phyloP scores from a whole-genome alignment of 805 yeast species.

The Lachancea sp. region DNA sequence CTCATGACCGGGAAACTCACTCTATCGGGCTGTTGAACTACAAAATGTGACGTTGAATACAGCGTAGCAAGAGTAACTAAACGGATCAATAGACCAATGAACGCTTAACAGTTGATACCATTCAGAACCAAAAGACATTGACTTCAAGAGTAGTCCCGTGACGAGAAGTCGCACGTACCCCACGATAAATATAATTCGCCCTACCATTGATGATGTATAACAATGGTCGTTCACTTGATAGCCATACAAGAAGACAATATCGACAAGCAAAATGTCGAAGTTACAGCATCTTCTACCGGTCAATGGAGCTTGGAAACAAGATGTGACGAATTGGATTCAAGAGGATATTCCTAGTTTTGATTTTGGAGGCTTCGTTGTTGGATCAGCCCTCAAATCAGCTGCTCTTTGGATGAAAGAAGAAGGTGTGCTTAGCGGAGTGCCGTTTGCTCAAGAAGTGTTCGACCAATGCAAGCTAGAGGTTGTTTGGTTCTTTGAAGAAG shows the following conservation, averaged over 20 bases:
- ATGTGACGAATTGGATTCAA: slow-evolving; percentile 64
- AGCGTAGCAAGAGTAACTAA: too few relatives aligned
- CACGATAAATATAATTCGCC: too few relatives aligned
- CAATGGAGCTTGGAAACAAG: slow-evolving; percentile 75
- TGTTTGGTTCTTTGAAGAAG: slow-evolving; percentile 73
- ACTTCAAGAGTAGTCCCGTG: too few relatives aligned
- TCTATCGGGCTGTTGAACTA: too few relatives aligned
- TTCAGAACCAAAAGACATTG: too few relatives aligned
- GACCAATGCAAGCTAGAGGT: slow-evolving; percentile 64
- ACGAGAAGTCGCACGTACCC: too few relatives aligned
- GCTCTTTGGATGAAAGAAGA: slow-evolving; percentile 72
- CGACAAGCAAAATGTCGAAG: slow-evolving; percentile 19
- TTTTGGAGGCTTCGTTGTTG: slow-evolving; percentile 94
- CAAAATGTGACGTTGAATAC: too few relatives aligned
- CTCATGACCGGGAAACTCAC: too few relatives aligned
- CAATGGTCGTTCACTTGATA: background rate
- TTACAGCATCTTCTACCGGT: slow-evolving; percentile 58
- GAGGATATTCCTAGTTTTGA: slow-evolving; percentile 95
- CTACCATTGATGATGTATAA: too few relatives aligned
- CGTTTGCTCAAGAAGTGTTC: slow-evolving; percentile 83
- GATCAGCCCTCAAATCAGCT: slow-evolving; percentile 62
- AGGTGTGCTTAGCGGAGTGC: slow-evolving; percentile 79
- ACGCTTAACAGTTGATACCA: too few relatives aligned
- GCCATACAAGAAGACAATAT: background rate
- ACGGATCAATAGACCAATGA: too few relatives aligned